Evolutionary conservation across 2,329 filamentous ascomycete genomes (phyloP).

Genomic region (Lasiodiplodia sp.): DNA sequence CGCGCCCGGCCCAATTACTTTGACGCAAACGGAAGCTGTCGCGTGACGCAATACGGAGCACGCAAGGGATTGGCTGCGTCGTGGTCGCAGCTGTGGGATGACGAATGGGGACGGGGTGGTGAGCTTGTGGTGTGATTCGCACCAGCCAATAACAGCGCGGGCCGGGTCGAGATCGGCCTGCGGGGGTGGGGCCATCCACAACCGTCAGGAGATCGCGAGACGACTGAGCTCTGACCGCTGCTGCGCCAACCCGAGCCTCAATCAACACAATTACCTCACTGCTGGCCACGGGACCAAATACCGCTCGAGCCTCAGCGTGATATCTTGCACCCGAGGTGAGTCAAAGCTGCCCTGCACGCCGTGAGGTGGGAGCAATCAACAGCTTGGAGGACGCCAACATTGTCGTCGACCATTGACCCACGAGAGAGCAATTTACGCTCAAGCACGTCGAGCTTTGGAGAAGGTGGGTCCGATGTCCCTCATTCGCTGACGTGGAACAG

Average conservation of each 20-base stretch:
- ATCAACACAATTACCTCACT: background rate
- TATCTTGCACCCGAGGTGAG: background rate
- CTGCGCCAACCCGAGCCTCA: background rate
- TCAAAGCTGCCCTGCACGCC: background rate
- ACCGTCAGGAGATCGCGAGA: conserved; percentile 17
- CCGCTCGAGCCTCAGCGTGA: conserved; percentile 5
- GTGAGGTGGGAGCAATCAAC: background rate
- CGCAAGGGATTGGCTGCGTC: conserved; percentile 1
- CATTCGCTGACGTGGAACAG: background rate
- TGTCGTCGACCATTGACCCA: background rate
- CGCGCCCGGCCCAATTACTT: background rate
- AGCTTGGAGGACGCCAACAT: background rate
- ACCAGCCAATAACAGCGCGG: background rate
- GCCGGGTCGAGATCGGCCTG: conserved; percentile 19
- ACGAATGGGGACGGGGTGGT: conserved; percentile 16
- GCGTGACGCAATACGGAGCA: conserved; percentile 18
- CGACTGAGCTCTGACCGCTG: conserved; percentile 8
- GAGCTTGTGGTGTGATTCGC: conserved; percentile 22
- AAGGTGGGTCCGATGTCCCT: background rate
- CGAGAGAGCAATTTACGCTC: background rate
- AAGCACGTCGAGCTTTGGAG: background rate
- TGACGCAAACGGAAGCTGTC: conserved; percentile 15
- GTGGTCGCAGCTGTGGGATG: background rate
- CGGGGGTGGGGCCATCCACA: conserved; percentile 21
- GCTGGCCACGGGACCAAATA: conserved; percentile 4